Evolutionary conservation across 106 monocot species (phyloP), one percentile per base, ranked within the genome.

Genomic region (Platanthera guangdongensis): DNA sequence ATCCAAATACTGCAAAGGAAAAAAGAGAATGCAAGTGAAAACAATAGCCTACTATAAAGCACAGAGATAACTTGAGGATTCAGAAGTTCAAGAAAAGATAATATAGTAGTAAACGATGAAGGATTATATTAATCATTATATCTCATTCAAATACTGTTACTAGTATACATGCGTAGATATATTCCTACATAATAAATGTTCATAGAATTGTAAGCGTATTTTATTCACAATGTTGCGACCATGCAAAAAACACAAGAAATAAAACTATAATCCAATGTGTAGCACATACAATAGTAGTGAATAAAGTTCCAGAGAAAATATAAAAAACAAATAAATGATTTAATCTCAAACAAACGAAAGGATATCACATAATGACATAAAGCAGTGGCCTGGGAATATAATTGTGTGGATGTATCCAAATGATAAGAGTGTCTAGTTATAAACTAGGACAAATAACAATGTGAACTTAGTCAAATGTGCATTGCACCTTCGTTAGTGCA

Each of bases 1-100:
- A 57, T 82, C 81, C 81, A 82, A 72, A 45, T 82, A 82, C 81
- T 82, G 54, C 57, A 82, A 8, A 39, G 25, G 25, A 68, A 22
- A 18, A 77, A 45, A 10, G 21, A 15, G 74, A 1, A 47, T 52
- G 63, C 68, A 46, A 50, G 8, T 67, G 74, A 71, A 71, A 39
- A 65, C 39, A 67, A 25, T 2, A 39, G 12, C 4, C 11, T 39
- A 39, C 32, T 12, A 32, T 67, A 39, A 39, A 67, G 4, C 30
- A 2, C 67, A 39, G 32, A 70, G 4, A 47, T 0, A 47, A 70
- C 45, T 70, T 70, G n/a, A n/a, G 18, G n/a, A 32, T 39, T 2
- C 32, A 68, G 10, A 22, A 63, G 25, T 25, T 14, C 25, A 1
- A 25, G 12, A 68, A 46, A 68, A 0, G 18, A 13, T 13, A 68